These are phyloP conservation scores for Geosmithia putterillii DNA, from an alignment of 2,329 filamentous ascomycete genomes.

Conservation along the genomic window DNA sequence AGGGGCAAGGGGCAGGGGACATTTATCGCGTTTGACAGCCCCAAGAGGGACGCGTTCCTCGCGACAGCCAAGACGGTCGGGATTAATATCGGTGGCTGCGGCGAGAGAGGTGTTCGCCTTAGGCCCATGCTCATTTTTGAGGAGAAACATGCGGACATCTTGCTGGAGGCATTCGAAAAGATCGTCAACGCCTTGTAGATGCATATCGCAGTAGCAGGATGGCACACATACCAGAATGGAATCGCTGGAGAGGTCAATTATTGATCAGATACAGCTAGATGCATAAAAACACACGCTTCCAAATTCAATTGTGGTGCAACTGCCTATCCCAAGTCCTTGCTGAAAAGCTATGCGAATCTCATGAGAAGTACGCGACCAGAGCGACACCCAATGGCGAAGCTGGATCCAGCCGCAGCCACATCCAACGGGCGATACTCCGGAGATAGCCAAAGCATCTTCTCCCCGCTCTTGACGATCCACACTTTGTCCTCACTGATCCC, in stretches of 20 bases:
- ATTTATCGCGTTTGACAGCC: conserved; percentile 71
- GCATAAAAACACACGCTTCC: too few relatives aligned
- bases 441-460: conserved; percentile 4
- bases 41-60: conserved; percentile 55
- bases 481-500: neutral
- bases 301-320: too few relatives aligned
- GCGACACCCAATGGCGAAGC: conserved; percentile 3
- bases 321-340: too few relatives aligned
- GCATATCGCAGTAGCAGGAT: too few relatives aligned
- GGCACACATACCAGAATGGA: too few relatives aligned
- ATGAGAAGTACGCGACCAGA: conserved; percentile 1
- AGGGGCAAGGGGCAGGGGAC: conserved; percentile 66
- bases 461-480: conserved; percentile 2
- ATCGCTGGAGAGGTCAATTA: too few relatives aligned
- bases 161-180: conserved; percentile 70
- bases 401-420: conserved; percentile 1
- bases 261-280: too few relatives aligned
- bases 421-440: conserved; percentile 1
- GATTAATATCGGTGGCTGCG: conserved; percentile 69
- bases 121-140: conserved; percentile 76
- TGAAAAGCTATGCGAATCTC: too few relatives aligned
- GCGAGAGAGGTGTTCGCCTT: conserved; percentile 55
- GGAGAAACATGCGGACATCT: conserved; percentile 73
- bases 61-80: conserved; percentile 59
- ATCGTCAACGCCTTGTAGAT: conserved; percentile 39